Conservation (phyloP, 306 rosid species). For the Trifolium subterraneum region DNA sequence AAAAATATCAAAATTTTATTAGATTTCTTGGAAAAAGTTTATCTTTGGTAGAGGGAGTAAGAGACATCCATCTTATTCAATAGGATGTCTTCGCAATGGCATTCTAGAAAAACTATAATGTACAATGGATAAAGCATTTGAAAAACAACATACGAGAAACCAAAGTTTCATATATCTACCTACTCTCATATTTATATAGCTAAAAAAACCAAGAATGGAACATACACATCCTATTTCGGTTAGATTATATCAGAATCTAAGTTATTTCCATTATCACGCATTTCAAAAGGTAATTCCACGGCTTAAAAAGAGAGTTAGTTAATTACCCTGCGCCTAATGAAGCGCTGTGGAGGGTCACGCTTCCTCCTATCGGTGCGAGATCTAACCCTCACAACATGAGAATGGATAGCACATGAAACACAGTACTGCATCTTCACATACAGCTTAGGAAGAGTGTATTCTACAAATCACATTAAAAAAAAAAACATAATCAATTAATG, state of each 20-base stretch:
- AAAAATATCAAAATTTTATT: neutral
- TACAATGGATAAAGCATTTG: neutral
- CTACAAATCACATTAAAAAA: slow-evolving; percentile 41
- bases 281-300: no score
- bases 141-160: neutral
- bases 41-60: neutral
- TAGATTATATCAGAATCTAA: neutral
- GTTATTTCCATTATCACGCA: neutral
- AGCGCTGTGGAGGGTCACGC: slow-evolving; percentile 75
- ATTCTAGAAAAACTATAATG: neutral
- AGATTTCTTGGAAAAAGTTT: neutral
- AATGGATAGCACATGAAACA: slow-evolving; percentile 94
- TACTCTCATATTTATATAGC: neutral
- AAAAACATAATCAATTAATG: neutral
- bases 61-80: neutral
- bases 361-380: slow-evolving; percentile 88
- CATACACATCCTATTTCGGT: neutral
- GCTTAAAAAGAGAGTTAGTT: neutral
- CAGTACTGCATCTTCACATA: slow-evolving; percentile 98
- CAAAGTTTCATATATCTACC: neutral
- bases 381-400: slow-evolving; percentile 96
- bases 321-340: slow-evolving; percentile 18
- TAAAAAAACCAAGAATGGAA: neutral
- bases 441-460: slow-evolving; percentile 84
- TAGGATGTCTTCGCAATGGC: neutral